Conservation (phyloP, 495 filamentous ascomycete species). For the Penicillium paradoxum region DNA sequence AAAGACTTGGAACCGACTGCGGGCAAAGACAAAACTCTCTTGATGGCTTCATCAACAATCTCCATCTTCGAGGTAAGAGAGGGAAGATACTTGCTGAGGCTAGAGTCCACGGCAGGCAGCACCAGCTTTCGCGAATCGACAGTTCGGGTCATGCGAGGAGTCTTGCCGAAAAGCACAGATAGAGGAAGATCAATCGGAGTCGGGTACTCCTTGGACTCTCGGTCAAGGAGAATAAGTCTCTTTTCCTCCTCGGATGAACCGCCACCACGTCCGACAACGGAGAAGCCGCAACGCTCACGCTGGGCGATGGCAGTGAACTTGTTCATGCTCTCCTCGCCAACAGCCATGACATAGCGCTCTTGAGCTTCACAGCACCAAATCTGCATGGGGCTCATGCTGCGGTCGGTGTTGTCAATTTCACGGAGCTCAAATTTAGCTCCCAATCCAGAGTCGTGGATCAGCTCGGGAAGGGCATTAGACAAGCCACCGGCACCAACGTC, state of each 20-base stretch:
- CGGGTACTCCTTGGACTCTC: conserved; percentile 70
- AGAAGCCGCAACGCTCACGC: conserved; percentile 89
- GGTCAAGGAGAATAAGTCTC: conserved; percentile 73
- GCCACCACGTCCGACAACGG: conserved; percentile 77
- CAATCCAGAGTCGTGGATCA: conserved; percentile 84
- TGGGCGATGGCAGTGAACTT: conserved; percentile 77
- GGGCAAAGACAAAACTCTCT: conserved; percentile 77
- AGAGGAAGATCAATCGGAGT: conserved; percentile 87
- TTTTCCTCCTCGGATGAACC: conserved; percentile 58
- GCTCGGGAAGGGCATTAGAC: conserved; percentile 87
- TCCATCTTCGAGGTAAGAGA: conserved; percentile 54
- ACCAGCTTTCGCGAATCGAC: conserved; percentile 68
- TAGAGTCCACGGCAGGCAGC: conserved; percentile 69
- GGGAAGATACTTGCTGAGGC: conserved; percentile 56
- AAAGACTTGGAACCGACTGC: conserved; percentile 94
- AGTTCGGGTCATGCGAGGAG: conserved; percentile 73
- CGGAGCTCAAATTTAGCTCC: conserved; percentile 89
- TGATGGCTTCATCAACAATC: conserved; percentile 67
- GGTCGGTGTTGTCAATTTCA: conserved; percentile 84
- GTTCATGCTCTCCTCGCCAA: conserved; percentile 73
- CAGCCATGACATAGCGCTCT: conserved; percentile 85
- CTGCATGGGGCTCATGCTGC: conserved; percentile 86
- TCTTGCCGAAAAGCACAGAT: conserved; percentile 86
- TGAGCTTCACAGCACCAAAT: conserved; percentile 98
- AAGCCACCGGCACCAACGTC: conserved; percentile 94